These are phyloP conservation scores for Dictyophora rubrovolvata DNA, from an alignment of 768 basidiomycete genomes.

Conservation along the genomic window DNA sequence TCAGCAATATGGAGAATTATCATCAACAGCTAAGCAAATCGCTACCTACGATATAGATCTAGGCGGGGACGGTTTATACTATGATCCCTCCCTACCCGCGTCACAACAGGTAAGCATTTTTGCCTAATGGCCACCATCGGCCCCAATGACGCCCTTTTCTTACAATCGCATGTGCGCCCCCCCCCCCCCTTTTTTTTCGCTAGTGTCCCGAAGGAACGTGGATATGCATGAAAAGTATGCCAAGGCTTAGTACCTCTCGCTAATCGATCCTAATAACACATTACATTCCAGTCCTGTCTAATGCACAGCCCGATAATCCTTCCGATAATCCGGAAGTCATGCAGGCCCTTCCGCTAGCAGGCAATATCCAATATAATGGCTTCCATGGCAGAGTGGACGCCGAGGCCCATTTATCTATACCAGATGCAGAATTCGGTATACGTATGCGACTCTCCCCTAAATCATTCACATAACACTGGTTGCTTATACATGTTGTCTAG, in stretches of 20 bases:
- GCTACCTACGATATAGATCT: conserved; percentile 20
- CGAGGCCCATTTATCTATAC: neutral
- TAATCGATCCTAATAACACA: too few species aligned
- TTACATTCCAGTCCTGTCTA: neutral
- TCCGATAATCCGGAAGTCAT: conserved; percentile 17
- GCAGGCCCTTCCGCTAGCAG: conserved; percentile 20
- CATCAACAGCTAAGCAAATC: conserved; percentile 20
- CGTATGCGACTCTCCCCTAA: neutral
- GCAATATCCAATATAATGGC: conserved; percentile 4
- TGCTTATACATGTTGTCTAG: neutral
- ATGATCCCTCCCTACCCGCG: conserved; percentile 14
- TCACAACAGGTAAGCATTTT: conserved; percentile 21
- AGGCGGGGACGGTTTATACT: conserved; percentile 16
- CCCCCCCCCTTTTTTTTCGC: neutral
- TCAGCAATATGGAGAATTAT: conserved; percentile 9
- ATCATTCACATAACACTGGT: neutral
- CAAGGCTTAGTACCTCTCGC: neutral
- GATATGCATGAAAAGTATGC: conserved; percentile 21
- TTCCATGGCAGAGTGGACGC: neutral
- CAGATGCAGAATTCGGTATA: neutral
- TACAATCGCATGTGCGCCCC: too few species aligned
- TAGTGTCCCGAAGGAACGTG: conserved; percentile 24
- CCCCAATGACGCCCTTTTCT: too few species aligned
- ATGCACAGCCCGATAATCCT: conserved; percentile 14
- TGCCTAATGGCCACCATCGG: neutral